These are phyloP conservation scores for Lipomyces kockii DNA, from an alignment of 805 yeast genomes.

Conservation along the genomic window DNA sequence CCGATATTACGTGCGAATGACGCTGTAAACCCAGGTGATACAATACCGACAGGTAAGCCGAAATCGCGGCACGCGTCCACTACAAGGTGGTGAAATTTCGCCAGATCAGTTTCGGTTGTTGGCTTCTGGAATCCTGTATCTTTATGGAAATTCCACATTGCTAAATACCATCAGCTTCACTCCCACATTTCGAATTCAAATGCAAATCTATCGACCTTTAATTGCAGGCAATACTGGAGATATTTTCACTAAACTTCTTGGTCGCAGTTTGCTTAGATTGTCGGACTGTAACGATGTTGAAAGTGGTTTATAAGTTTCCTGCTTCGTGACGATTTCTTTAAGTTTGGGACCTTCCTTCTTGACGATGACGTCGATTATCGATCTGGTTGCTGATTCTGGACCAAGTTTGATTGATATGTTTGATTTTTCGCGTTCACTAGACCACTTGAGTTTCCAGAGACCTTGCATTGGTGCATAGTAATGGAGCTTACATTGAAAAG, in stretches of 20 bases:
- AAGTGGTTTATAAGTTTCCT: conserved; percentile 40
- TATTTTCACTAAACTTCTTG: conserved; percentile 51
- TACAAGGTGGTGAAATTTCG: conserved; percentile 18
- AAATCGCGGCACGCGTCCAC: conserved; percentile 41
- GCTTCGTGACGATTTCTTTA: conserved; percentile 40
- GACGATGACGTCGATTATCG: conserved; percentile 49
- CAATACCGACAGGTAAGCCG: conserved; percentile 53
- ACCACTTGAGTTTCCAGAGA: no score
- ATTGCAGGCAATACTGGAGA: conserved; percentile 59
- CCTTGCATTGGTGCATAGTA: conserved; percentile 39
- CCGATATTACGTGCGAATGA: conserved; percentile 45
- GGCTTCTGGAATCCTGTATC: conserved; percentile 7
- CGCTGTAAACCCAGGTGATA: conserved; percentile 48
- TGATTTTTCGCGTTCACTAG: conserved; percentile 57
- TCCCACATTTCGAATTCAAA: background rate
- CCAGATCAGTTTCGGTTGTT: conserved; percentile 3
- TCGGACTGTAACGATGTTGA: conserved; percentile 23
- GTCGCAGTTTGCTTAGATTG: conserved; percentile 35
- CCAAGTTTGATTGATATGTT: conserved; percentile 59
- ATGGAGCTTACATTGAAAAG: conserved; percentile 40
- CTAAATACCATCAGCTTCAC: conserved; percentile 34
- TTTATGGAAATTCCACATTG: conserved; percentile 54
- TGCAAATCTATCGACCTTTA: conserved; percentile 13
- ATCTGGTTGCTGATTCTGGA: conserved; percentile 50
- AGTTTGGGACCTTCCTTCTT: conserved; percentile 39